Base-by-base conservation (phyloP, 2,329 filamentous ascomycete species). In the Colletotrichum lindemuthianum region DNA sequence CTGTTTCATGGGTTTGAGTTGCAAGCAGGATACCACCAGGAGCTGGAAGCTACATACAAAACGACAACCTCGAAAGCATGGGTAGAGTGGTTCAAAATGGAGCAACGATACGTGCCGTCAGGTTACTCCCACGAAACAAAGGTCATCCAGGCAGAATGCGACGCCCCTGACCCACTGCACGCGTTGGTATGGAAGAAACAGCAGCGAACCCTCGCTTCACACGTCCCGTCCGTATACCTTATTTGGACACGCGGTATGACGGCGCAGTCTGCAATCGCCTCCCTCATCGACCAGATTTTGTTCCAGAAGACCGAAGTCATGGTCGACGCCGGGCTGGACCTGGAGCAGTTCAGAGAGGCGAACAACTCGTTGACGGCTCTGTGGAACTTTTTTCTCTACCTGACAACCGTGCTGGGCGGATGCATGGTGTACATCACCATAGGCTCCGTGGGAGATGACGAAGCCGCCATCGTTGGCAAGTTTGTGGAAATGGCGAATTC, bases 201-300 rank as follows among this genome's bases (percentile, higher is more conserved):
- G 59, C 69, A 70, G 59, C 67, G 66, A 12, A 41, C 52, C 0
- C 58, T 69, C 8, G 67, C 65, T 1, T 69, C 71, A 0, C 55
- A 69, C n/a, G 55, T 70, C 3, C 69, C 69, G 1, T 69, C 68
- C 9, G 68, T 66, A 0, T 73, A 71, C 24, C 57, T 73, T n/a
- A 66, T 73, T 32, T 71, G 71, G 71, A 71, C 71, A 2, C 68
- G 66, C n/a, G 71, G 70, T 33, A 72, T 72, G 71, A 72, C 70
- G 6, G 70, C 68, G 24, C 71, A 72, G 56, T 66, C 70, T 7
- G 71, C 71, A 36, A 63, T 72, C 6, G 71, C 71, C 8, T 69
- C 67, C 6, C 59, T 73, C 33, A 59, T 71, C 34, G 69, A 72
- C 57, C 71, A 73, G 65, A 68, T 73, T 33, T 44, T 73, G 6